Percentiles rank a stretch among this genome's conserved stretches.
Conservation (phyloP, 2,329 filamentous ascomycete genomes). For the Boeremia lycopersici region DNA sequence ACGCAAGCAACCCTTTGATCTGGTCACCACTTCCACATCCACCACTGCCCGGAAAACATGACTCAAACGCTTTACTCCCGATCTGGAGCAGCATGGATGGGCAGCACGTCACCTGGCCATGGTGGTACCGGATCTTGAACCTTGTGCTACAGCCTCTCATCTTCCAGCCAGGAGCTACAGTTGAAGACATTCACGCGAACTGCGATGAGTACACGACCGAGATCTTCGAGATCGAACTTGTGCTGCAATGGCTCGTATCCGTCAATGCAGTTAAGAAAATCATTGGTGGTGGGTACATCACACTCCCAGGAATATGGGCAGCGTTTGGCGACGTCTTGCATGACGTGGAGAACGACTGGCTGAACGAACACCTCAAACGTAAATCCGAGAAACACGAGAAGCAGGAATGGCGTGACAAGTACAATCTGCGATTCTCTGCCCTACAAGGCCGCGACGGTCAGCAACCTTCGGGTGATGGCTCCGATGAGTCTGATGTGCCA, state of each 20-base stretch:
- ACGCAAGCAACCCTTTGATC: slow-evolving; percentile 10
- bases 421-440: slow-evolving; percentile 26
- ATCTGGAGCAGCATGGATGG: slow-evolving; percentile 76
- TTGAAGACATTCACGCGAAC: slow-evolving; percentile 58
- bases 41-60: slow-evolving; percentile 35
- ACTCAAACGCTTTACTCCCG: slow-evolving; percentile 60
- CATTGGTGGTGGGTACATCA: slow-evolving; percentile 28
- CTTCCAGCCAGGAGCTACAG: slow-evolving; percentile 64
- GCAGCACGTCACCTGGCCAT: slow-evolving; percentile 57
- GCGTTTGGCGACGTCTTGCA: slow-evolving; percentile 39
- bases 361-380: slow-evolving; percentile 39
- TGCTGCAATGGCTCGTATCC: slow-evolving; percentile 38
- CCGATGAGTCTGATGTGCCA: background rate
- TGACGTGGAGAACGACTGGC: slow-evolving; percentile 37
- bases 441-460: slow-evolving; percentile 10
- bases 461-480: background rate
- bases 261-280: slow-evolving; percentile 31
- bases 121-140: slow-evolving; percentile 69
- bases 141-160: slow-evolving; percentile 68
- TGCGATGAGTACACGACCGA: slow-evolving; percentile 35
- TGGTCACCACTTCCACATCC: slow-evolving; percentile 34
- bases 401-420: slow-evolving; percentile 31
- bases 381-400: slow-evolving; percentile 27
- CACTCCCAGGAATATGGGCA: slow-evolving; percentile 37
- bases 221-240: slow-evolving; percentile 42